Evolutionary conservation across 2,329 filamentous ascomycete species (phyloP).

Genomic region (Cladosporium velox): DNA sequence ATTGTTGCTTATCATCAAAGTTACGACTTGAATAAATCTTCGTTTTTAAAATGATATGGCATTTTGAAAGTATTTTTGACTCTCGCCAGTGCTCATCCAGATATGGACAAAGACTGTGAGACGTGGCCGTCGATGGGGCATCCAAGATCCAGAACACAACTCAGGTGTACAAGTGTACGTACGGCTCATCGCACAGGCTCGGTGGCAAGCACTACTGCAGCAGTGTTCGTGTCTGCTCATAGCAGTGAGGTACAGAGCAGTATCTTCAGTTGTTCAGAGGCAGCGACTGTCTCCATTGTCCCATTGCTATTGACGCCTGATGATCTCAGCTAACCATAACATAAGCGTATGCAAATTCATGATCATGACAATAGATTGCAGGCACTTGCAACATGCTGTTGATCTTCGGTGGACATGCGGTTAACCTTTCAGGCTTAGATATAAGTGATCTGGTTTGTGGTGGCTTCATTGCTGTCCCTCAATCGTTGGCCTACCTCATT

Average conservation of each 20-base stretch:
- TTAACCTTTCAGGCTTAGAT: too few relatives aligned
- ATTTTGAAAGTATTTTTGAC: too few relatives aligned
- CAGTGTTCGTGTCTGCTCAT: background rate
- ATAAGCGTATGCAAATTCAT: background rate
- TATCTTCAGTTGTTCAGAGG: background rate
- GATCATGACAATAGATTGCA: background rate
- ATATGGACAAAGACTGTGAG: background rate
- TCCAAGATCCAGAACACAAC: background rate
- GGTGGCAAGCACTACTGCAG: background rate
- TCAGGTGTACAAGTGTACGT: background rate
- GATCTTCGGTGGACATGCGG: background rate
- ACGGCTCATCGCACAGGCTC: background rate
- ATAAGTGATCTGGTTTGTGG: background rate
- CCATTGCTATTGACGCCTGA: background rate
- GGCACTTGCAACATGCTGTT: background rate
- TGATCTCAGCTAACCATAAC: background rate
- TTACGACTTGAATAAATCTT: background rate
- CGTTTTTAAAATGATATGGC: too few relatives aligned
- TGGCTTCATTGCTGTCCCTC: background rate
- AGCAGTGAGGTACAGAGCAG: background rate
- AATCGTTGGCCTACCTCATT: background rate
- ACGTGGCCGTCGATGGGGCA: background rate
- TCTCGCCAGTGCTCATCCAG: background rate
- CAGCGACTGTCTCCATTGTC: background rate
- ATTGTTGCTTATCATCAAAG: slow-evolving; percentile 1